Percentiles rank a stretch among this genome's conserved stretches.
Conservation (phyloP, 108 stramenopile species). For the Aurantiochytrium sp. region DNA sequence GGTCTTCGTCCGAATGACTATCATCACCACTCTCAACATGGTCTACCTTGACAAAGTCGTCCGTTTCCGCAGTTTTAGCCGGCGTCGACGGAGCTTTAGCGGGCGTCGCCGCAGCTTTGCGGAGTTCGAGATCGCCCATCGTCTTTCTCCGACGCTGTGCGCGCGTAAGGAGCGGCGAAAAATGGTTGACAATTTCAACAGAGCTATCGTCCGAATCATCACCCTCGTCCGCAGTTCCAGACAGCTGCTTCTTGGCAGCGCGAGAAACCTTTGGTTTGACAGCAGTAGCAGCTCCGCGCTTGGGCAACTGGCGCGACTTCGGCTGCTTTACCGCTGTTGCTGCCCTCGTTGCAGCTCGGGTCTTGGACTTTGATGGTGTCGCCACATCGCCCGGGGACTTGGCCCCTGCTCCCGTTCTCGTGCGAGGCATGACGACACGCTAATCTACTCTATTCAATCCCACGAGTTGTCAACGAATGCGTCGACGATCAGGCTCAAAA, state of each 20-base stretch:
- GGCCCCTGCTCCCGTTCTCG: no score
- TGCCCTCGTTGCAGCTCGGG: not conserved
- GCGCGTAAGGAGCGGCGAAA: not conserved
- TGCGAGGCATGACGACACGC: no score
- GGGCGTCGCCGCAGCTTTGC: not conserved
- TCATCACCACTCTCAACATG: no score
- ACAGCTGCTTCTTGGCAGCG: no score
- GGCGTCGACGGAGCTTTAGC: not conserved
- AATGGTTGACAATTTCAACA: not conserved
- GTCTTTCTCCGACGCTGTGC: not conserved
- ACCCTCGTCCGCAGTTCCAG: no score
- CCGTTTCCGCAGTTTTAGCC: not conserved
- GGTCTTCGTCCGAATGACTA: no score
- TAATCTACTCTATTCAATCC: no score
- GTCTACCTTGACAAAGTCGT: not conserved
- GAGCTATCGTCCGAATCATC: no score
- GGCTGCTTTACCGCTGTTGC: not conserved
- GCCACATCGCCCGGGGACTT: no score
- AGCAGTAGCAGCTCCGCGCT: not conserved
- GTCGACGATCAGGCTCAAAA: no score
- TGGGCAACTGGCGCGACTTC: not conserved
- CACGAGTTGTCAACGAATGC: no score
- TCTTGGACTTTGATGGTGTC: not conserved
- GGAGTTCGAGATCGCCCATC: not conserved
- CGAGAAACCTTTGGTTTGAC: no score